Base-by-base conservation (phyloP, 2,329 filamentous ascomycete genomes). In the Talaromyces sp. region DNA sequence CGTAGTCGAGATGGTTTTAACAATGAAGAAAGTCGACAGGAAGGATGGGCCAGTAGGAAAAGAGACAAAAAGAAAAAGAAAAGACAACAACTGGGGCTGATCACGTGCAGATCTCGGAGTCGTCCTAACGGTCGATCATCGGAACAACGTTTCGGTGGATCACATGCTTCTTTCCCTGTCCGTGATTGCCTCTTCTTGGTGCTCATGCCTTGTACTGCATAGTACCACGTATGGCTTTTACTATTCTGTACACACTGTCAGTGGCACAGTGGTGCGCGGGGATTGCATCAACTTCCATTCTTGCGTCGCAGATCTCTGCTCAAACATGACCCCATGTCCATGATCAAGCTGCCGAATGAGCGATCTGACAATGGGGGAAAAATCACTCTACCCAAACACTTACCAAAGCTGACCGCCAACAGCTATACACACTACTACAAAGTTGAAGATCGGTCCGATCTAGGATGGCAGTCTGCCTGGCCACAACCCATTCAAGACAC, bases 351-450 rank as follows among this genome's bases (percentile, higher is more conserved):
- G 9, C 48, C 28, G n/a, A 35, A 54, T 6, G 16, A 16, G 14
- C 5, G 28, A 54, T 54, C n/a, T 54, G 48, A 35, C 28, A 54
- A 54, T 54, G 48, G 48, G 48, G 48, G 33, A 35, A n/a, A n/a
- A n/a, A n/a, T n/a, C n/a, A n/a, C n/a, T n/a, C n/a, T n/a, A n/a
- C n/a, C n/a, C n/a, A n/a, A n/a, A n/a, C n/a, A n/a, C n/a, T n/a
- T n/a, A n/a, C n/a, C n/a, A n/a, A n/a, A n/a, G n/a, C n/a, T n/a
- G n/a, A n/a, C n/a, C n/a, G n/a, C n/a, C n/a, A n/a, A n/a, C 9
- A 60, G 58, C 8, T 60, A 60, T 33, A 40, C 58, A n/a, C 44
- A 52, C 21, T 60, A 52, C 58, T 60, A 50, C 25, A 28, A 21
- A 35, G 25, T 60, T 44, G 5, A 52, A 37, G 31, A 42, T 12